Conservation (phyloP, 371 early-diverging fungal species). For the Amoeboaphelidium protococcarum region DNA sequence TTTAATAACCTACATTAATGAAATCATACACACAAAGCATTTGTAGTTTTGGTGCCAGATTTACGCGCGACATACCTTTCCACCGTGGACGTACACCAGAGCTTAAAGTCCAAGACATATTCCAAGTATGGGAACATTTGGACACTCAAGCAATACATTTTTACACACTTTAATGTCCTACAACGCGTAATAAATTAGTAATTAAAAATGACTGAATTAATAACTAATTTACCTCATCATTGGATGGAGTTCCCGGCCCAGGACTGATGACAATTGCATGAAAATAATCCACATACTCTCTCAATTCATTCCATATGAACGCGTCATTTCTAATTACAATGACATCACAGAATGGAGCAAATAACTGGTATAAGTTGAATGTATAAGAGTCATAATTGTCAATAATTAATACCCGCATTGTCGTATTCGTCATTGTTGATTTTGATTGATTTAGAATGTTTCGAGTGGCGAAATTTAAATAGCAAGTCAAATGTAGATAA, state of each 20-base stretch:
- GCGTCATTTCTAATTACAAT: constrained; percentile 77
- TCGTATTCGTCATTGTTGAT: constrained; percentile 3
- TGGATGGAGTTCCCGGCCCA: constrained; percentile 57
- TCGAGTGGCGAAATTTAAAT: too few relatives aligned
- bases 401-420: constrained; percentile 26
- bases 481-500: too few relatives aligned
- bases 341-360: constrained; percentile 4
- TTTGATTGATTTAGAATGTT: too few relatives aligned
- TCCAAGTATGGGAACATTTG: constrained; percentile 60
- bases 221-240: too few relatives aligned
- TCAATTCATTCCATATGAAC: constrained; percentile 39
- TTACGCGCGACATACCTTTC: constrained; percentile 19
- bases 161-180: neutral
- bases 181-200: too few relatives aligned
- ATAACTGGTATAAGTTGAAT: constrained; percentile 59
- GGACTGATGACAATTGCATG: constrained; percentile 77
- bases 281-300: constrained; percentile 24
- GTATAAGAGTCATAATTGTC: constrained; percentile 95
- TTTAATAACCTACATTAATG: constrained; percentile 19
- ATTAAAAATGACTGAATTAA: too few relatives aligned
- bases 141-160: constrained; percentile 5
- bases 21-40: neutral
- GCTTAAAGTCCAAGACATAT: constrained; percentile 96
- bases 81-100: constrained; percentile 49
- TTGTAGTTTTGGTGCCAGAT: neutral